phyloP scores from a whole-genome alignment of 75 land plant species.

The Cunninghamia lanceolata region DNA sequence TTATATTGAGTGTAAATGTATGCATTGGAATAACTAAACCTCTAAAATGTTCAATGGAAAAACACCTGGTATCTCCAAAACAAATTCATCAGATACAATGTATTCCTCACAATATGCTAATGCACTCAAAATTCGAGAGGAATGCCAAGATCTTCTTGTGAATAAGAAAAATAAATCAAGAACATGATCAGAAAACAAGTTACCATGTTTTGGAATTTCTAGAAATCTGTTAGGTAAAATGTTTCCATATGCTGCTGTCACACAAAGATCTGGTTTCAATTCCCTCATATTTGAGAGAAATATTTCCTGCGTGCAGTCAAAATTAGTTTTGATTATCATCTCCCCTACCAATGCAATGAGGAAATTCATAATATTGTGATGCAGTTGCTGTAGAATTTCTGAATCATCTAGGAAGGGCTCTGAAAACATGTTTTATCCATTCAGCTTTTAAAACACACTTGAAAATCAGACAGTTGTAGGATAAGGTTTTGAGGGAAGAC shows the following conservation, averaged over 20 bases:
- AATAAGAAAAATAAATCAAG: not conserved
- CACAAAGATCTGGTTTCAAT: constrained; percentile 82
- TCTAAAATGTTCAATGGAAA: not conserved
- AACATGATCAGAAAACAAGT: constrained; percentile 5
- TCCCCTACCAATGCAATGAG: not conserved
- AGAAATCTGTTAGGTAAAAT: constrained; percentile 87
- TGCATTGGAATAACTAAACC: not conserved
- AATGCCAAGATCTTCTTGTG: not conserved
- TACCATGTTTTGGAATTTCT: constrained; percentile 77
- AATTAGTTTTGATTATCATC: constrained; percentile 1
- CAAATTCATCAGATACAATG: not conserved
- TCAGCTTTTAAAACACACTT: not conserved
- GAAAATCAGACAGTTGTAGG: not conserved
- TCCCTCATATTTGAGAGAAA: constrained; percentile 65
- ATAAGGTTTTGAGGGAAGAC: not conserved
- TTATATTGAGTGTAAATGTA: no score
- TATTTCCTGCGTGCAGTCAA: constrained; percentile 52
- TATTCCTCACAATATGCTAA: not conserved
- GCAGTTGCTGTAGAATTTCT: not conserved
- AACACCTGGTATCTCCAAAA: not conserved
- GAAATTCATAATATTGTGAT: not conserved
- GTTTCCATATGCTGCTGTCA: constrained; percentile 99
- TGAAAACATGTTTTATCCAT: not conserved
- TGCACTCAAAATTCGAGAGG: not conserved
- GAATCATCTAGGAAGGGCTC: not conserved